A percentile compares a stretch with the other conserved stretches of the same genome.
Conservation (phyloP, 1,284 basidiomycete genomes). For the Blastosporella zonata region DNA sequence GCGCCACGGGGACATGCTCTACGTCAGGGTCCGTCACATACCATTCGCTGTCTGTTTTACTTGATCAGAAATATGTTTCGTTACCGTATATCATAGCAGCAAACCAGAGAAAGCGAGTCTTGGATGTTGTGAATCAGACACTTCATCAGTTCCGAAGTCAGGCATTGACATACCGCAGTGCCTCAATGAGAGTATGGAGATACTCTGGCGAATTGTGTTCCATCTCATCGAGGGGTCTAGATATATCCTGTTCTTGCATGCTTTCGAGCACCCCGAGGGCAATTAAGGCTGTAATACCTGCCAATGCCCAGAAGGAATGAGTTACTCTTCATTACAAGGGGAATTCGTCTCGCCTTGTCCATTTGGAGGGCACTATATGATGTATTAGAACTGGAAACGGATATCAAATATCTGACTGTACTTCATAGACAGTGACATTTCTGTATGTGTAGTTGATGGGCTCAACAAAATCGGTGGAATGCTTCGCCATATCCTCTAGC, state of each 20-base stretch:
- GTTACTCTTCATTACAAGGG: not conserved
- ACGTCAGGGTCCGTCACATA: constrained; percentile 88
- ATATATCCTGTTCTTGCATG: constrained; percentile 72
- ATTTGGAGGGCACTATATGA: constrained; percentile 85
- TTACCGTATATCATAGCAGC: constrained; percentile 11
- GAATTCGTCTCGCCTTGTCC: constrained; percentile 66
- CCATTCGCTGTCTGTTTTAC: constrained; percentile 69
- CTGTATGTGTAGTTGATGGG: constrained; percentile 91
- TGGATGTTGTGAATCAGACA: not conserved
- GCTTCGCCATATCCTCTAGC: constrained; percentile 81
- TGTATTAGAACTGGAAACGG: constrained; percentile 11
- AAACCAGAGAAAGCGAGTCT: constrained; percentile 77
- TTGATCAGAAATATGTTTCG: not conserved
- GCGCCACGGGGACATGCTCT: constrained; percentile 68
- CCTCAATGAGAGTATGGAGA: constrained; percentile 85
- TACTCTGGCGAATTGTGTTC: constrained; percentile 89
- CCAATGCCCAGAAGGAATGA: not conserved
- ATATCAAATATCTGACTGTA: constrained; percentile 29
- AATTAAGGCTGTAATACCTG: constrained; percentile 85
- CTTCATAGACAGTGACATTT: constrained; percentile 83
- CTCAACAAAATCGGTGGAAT: constrained; percentile 77
- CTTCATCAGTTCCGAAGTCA: not conserved
- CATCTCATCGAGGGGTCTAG: constrained; percentile 70
- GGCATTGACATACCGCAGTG: constrained; percentile 52
- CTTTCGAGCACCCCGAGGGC: constrained; percentile 91